A percentile compares a stretch with the other conserved stretches of the same genome.
Evolutionary conservation across 306 rosid species (phyloP).

Genomic region (Cicer arietinum): DNA sequence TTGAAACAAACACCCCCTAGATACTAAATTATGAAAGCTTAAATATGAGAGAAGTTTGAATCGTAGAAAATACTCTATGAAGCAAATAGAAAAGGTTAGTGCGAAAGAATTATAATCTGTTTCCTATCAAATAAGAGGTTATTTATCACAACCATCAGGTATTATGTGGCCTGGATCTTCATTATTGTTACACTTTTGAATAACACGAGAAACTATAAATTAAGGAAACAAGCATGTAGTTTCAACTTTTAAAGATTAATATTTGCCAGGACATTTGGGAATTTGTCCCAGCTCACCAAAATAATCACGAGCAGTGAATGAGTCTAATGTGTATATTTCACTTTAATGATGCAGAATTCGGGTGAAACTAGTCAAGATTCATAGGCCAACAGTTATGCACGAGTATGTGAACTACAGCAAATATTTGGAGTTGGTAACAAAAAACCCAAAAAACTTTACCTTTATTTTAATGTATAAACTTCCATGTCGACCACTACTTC

Average conservation of each 20-base stretch:
- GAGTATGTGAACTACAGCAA: conserved; percentile 26
- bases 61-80: neutral
- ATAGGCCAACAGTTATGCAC: conserved; percentile 33
- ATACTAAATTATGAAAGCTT: neutral
- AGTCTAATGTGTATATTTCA: conserved; percentile 25
- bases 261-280: conserved; percentile 11
- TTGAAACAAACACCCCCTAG: neutral
- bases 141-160: conserved; percentile 10
- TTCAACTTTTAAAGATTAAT: neutral
- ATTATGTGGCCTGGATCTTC: conserved; percentile 15
- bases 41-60: conserved; percentile 2
- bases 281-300: conserved; percentile 14
- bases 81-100: conserved; percentile 21
- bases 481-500: conserved; percentile 75
- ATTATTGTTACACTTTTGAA: conserved; percentile 17
- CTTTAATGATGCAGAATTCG: conserved; percentile 10
- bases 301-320: conserved; percentile 14
- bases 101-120: conserved; percentile 8
- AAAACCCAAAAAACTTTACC: conserved; percentile 47
- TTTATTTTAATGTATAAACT: conserved; percentile 77
- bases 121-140: conserved; percentile 22
- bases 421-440: neutral
- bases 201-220: conserved; percentile 1
- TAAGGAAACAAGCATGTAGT: neutral
- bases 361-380: conserved; percentile 16